Evolutionary conservation across 2,329 filamentous ascomycete species (phyloP).

Genomic region (Fonsecaea pedrosoi): DNA sequence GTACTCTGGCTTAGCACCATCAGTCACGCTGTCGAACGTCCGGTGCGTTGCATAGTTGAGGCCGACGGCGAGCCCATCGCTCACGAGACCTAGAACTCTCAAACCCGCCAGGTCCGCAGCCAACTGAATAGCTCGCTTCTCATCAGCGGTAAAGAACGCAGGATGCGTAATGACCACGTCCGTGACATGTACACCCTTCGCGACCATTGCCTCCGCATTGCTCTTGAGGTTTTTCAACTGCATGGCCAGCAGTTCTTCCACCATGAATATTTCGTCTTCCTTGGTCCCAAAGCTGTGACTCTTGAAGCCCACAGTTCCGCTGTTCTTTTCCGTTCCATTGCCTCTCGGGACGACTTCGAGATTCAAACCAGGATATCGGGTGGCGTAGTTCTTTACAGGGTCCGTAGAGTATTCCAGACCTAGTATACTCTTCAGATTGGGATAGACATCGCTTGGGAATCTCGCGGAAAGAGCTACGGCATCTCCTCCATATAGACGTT

Average conservation of each 20-base stretch:
- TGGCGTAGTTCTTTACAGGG: slow-evolving; percentile 72
- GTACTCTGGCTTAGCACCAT: slow-evolving; percentile 85
- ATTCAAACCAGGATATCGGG: slow-evolving; percentile 78
- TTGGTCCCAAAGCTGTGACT: slow-evolving; percentile 72
- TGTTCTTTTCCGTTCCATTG: slow-evolving; percentile 48
- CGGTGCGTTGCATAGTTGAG: slow-evolving; percentile 93
- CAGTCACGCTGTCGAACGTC: slow-evolving; percentile 82
- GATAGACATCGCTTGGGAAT: slow-evolving; percentile 92
- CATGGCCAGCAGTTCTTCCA: slow-evolving; percentile 96
- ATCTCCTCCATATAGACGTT: slow-evolving; percentile 90
- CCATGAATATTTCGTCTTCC: slow-evolving; percentile 68
- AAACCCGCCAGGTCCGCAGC: slow-evolving; percentile 88
- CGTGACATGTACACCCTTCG: slow-evolving; percentile 73
- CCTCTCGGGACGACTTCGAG: slow-evolving; percentile 63
- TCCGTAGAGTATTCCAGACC: slow-evolving; percentile 69
- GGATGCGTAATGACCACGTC: slow-evolving; percentile 90
- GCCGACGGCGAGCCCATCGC: slow-evolving; percentile 89
- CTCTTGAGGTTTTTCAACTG: slow-evolving; percentile 87
- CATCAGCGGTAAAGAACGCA: slow-evolving; percentile 85
- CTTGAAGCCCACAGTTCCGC: slow-evolving; percentile 80
- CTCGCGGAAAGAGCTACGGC: slow-evolving; percentile 84
- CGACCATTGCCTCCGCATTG: slow-evolving; percentile 85
- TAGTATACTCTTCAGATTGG: slow-evolving; percentile 90
- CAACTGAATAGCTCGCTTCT: slow-evolving; percentile 83
- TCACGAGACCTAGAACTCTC: slow-evolving; percentile 82